Evolutionary conservation across 2,329 filamentous ascomycete genomes (phyloP).

Genomic region (Rhytidhysteron rufulum): DNA sequence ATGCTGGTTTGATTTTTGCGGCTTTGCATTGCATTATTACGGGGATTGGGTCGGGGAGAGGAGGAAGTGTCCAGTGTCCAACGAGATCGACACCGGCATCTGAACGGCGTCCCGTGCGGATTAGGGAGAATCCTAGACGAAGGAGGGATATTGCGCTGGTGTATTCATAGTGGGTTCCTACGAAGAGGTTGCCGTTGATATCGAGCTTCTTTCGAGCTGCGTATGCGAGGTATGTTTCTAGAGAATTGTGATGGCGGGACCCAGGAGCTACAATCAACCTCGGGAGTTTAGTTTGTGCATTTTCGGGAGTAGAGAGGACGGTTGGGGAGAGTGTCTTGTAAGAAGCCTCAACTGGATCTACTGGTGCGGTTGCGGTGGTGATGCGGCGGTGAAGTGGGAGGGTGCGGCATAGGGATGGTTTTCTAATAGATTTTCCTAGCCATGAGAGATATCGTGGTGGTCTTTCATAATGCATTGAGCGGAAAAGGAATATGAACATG

Average conservation of each 20-base stretch:
- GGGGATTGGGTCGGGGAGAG: conserved; percentile 32
- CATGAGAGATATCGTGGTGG: too few relatives aligned
- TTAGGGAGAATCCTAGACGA: conserved; percentile 60
- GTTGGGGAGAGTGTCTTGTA: too few relatives aligned
- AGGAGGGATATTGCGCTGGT: conserved; percentile 55
- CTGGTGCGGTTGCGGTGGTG: conserved; percentile 1
- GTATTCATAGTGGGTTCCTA: conserved; percentile 78
- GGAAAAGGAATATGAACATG: neutral
- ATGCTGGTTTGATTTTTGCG: conserved; percentile 51
- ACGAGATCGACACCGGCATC: conserved; percentile 74
- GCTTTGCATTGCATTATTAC: conserved; percentile 68
- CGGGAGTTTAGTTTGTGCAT: conserved; percentile 24
- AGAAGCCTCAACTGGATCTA: too few relatives aligned
- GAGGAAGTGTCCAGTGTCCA: conserved; percentile 60
- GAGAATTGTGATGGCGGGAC: conserved; percentile 55
- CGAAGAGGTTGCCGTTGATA: conserved; percentile 56
- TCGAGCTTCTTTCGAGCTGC: conserved; percentile 56
- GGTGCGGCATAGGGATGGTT: neutral
- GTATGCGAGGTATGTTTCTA: conserved; percentile 63
- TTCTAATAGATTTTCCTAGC: too few relatives aligned
- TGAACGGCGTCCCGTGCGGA: conserved; percentile 61
- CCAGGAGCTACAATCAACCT: conserved; percentile 25
- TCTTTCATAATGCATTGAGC: neutral
- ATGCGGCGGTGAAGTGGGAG: neutral
- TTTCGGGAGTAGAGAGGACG: neutral